These are phyloP conservation scores for Pachysolen tannophilus DNA, from an alignment of 805 yeast species.

Conservation along the genomic window DNA sequence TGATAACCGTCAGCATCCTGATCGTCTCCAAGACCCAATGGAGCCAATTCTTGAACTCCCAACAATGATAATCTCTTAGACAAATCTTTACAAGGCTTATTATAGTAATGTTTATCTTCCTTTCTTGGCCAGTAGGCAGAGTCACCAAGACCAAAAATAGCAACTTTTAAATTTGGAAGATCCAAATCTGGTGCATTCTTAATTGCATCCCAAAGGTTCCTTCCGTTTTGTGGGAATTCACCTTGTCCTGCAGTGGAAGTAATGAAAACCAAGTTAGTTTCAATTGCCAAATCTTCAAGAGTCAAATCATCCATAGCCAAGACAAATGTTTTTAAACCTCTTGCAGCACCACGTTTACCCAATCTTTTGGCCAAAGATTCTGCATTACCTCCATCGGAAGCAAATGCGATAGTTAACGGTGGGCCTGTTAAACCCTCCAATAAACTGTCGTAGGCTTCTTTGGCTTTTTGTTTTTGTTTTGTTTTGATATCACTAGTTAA, in stretches of 20 bases:
- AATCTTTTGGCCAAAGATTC: slow-evolving; percentile 73
- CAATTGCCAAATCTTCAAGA: slow-evolving; percentile 65
- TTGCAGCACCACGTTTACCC: slow-evolving; percentile 67
- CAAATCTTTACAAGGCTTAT: slow-evolving; percentile 81
- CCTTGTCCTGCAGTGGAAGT: slow-evolving; percentile 83
- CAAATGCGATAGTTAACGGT: slow-evolving; percentile 77
- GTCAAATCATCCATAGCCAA: slow-evolving; percentile 66
- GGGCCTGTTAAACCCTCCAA: slow-evolving; percentile 89
- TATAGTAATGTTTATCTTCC: slow-evolving; percentile 89
- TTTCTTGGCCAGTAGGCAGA: slow-evolving; percentile 94
- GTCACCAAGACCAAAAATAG: slow-evolving; percentile 76
- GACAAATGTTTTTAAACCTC: slow-evolving; percentile 65
- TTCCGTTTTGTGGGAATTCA: slow-evolving; percentile 80
- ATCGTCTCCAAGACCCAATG: slow-evolving; percentile 89
- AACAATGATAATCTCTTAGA: slow-evolving; percentile 53
- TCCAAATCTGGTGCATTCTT: slow-evolving; percentile 59
- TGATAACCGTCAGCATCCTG: slow-evolving; percentile 95
- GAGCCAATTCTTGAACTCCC: slow-evolving; percentile 68
- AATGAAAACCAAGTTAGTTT: slow-evolving; percentile 60
- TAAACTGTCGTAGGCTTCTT: slow-evolving; percentile 66
- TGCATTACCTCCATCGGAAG: slow-evolving; percentile 91
- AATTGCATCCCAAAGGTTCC: slow-evolving; percentile 65
- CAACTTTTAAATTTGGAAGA: slow-evolving; percentile 44
- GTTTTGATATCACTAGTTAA: slow-evolving; percentile 54
- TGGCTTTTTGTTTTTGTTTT: slow-evolving; percentile 59